Conservation (phyloP, 2,329 filamentous ascomycete species). For the Penicillium sp. region DNA sequence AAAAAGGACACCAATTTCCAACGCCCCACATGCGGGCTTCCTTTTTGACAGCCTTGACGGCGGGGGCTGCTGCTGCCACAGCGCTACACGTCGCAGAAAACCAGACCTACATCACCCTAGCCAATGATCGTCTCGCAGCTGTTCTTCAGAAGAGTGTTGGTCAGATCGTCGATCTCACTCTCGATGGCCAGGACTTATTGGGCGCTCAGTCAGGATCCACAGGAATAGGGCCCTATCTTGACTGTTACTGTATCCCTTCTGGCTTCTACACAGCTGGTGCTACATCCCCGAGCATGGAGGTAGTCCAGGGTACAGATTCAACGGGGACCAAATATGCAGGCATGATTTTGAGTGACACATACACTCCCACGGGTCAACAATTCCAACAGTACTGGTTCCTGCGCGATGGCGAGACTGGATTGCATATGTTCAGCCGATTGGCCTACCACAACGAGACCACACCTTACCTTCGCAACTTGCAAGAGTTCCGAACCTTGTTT, state of each 20-base stretch:
- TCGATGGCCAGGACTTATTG: slow-evolving; percentile 55
- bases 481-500: slow-evolving; percentile 63
- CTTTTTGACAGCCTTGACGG: neutral
- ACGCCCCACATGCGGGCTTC: neutral
- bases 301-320: slow-evolving; percentile 54
- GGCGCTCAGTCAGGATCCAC: slow-evolving; percentile 46
- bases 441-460: slow-evolving; percentile 59
- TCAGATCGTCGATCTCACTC: slow-evolving; percentile 43
- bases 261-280: slow-evolving; percentile 61
- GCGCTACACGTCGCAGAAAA: slow-evolving; percentile 23
- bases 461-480: slow-evolving; percentile 58
- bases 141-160: slow-evolving; percentile 47
- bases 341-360: slow-evolving; percentile 60
- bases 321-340: slow-evolving; percentile 57
- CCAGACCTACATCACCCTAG: slow-evolving; percentile 32
- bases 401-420: slow-evolving; percentile 60
- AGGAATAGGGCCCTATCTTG: slow-evolving; percentile 60
- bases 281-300: slow-evolving; percentile 50
- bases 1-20: neutral
- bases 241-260: slow-evolving; percentile 62
- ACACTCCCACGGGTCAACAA: slow-evolving; percentile 57
- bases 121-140: slow-evolving; percentile 48
- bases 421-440: slow-evolving; percentile 62
- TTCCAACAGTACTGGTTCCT: slow-evolving; percentile 67
- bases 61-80: slow-evolving; percentile 13